Evolutionary conservation across 2,329 filamentous ascomycete species (phyloP), one percentile per base, ranked within the genome.

Genomic region (Trichocomaceae sp.): DNA sequence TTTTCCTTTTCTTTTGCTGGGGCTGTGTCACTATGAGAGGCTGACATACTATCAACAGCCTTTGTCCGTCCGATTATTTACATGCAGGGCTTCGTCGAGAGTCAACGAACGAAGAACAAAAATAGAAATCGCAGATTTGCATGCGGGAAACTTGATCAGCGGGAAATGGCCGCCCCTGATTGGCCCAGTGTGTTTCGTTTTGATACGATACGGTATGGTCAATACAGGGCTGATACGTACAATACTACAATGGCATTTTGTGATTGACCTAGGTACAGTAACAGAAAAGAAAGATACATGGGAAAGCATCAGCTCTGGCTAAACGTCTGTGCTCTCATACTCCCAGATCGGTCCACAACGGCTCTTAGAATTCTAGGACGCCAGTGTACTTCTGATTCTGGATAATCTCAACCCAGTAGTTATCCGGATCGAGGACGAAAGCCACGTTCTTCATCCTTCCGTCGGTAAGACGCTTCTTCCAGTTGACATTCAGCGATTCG

Each of bases 381-480:
- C 51, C 54, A 41, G 39, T 37, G n/a, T 41, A 47, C 47, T 48
- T 50, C 35, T 77, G 69, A 64, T 95, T 95, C 75, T 95, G 89
- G 50, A 96, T 75, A 33, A 85, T 72, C 68, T 84, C 82, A 57
- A 76, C 80, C 88, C 87, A 95, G 74, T 95, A 95, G 48, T 81
- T 83, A 72, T 96, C 90, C 0, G 91, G 90, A 63, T 92, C 92
- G 47, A 96, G 77, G 47, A 97, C 75, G 68, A 97, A 97, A 0
- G 93, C 93, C 52, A 97, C 85, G 61, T 93, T 89, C 79, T 88
- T 92, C 91, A 96, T 96, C 47, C 77, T 71, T 1, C 92, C 92
- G 60, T 97, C 92, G 1, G 89, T 95, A 58, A 97, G 79, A 61
- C 88, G 81, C 84, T 97, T 97, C 83, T 96, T 96, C 89, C 90